Evolutionary conservation across 148 eudicot genomes (phyloP).

Genomic region (Rhododendron ferrugineum): DNA sequence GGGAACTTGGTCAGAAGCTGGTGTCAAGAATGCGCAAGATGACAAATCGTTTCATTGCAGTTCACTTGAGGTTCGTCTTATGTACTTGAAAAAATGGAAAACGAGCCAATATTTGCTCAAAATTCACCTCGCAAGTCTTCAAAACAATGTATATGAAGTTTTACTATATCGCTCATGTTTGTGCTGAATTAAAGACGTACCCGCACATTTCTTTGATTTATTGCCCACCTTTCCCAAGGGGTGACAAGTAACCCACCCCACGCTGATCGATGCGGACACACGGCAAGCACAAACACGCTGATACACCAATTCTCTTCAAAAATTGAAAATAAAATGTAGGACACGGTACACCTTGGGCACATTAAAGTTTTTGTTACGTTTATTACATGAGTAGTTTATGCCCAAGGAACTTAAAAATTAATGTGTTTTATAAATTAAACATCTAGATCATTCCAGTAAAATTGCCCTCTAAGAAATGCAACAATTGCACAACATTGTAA

Average conservation of each 20-base stretch:
- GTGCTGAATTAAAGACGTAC: background rate
- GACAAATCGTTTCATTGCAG: constrained; percentile 73
- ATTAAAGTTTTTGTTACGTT: background rate
- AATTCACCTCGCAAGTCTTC: background rate
- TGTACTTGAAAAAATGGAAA: background rate
- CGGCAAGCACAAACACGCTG: background rate
- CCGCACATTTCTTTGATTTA: background rate
- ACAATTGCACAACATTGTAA: background rate
- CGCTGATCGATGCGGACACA: background rate
- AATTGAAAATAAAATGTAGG: background rate
- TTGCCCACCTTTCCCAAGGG: background rate
- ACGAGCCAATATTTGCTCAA: background rate
- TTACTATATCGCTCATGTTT: background rate
- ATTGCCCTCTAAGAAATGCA: background rate
- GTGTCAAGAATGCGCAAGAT: constrained; percentile 68
- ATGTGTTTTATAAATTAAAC: background rate
- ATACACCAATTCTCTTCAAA: background rate
- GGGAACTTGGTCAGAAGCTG: constrained; percentile 61
- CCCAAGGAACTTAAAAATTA: background rate
- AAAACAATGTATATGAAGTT: background rate
- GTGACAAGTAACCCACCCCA: background rate
- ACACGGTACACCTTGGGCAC: background rate
- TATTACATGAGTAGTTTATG: background rate
- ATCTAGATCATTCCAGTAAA: background rate
- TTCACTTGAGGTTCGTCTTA: constrained; percentile 79